Conservation (phyloP, 805 yeast species). For the Suhomyces sp. region DNA sequence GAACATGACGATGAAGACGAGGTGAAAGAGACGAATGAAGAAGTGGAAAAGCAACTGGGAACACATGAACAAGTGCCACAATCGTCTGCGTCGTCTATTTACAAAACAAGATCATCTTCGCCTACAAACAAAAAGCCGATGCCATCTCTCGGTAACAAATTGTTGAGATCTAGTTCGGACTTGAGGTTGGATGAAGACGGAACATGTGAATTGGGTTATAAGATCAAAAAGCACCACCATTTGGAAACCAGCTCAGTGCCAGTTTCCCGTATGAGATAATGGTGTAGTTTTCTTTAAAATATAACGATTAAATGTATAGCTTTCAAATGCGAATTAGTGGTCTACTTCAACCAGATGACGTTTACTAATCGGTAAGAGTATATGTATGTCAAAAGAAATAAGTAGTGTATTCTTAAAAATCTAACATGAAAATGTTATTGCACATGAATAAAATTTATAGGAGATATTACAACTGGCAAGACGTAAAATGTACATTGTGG, state of each 20-base stretch:
- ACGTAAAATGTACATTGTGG: conserved; percentile 7
- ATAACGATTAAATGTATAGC: neutral
- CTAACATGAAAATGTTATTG: no score
- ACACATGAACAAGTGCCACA: neutral
- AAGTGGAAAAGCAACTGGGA: neutral
- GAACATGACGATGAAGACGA: neutral
- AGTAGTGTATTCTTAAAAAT: no score
- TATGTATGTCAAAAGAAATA: no score
- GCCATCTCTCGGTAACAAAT: conserved; percentile 4
- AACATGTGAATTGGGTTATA: conserved; percentile 41
- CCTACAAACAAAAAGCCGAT: conserved; percentile 4
- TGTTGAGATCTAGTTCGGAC: conserved; percentile 12
- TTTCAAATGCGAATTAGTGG: neutral
- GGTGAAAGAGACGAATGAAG: neutral
- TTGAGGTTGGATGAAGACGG: conserved; percentile 26
- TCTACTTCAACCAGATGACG: no score
- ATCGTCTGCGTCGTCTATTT: neutral
- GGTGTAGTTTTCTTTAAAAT: conserved; percentile 3
- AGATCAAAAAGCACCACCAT: conserved; percentile 42
- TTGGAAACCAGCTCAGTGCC: conserved; percentile 34
- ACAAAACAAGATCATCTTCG: neutral
- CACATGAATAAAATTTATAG: no score
- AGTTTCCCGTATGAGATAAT: conserved; percentile 23
- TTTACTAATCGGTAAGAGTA: no score
- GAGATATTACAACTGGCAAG: neutral